Percentiles rank a stretch among this genome's conserved stretches.
Conservation (phyloP, 2,329 filamentous ascomycete species). For the Penicillium sp. region DNA sequence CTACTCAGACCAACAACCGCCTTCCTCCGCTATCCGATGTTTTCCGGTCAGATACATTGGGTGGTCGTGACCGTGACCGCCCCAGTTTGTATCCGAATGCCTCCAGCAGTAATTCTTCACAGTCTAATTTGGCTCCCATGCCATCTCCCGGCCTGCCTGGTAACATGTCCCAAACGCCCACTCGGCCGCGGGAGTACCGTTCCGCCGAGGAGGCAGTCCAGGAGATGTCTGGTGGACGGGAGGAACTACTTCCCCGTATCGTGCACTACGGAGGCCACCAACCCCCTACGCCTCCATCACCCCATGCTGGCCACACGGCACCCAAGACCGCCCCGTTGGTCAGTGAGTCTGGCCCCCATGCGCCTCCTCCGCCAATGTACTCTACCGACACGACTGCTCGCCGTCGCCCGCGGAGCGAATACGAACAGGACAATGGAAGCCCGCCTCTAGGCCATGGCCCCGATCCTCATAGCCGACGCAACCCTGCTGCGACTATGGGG, state of each 20-base stretch:
- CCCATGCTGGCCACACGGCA: constrained; percentile 39
- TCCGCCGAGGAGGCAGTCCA: constrained; percentile 95
- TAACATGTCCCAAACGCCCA: constrained; percentile 53
- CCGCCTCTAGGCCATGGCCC: constrained; percentile 80
- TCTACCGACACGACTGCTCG: constrained; percentile 48
- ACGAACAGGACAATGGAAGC: constrained; percentile 82
- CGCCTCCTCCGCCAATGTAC: constrained; percentile 53
- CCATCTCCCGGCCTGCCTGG: constrained; percentile 75
- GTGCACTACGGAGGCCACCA: constrained; percentile 95
- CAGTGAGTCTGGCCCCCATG: constrained; percentile 66
- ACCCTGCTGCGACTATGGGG: constrained; percentile 35
- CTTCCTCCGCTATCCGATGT: constrained; percentile 94
- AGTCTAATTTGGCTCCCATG: constrained; percentile 67
- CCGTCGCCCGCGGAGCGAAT: constrained; percentile 82
- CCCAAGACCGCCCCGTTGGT: constrained; percentile 31
- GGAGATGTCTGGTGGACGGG: constrained; percentile 84
- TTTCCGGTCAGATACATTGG: constrained; percentile 75
- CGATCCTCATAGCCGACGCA: constrained; percentile 46
- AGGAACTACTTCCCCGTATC: constrained; percentile 87
- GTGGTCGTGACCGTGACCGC: constrained; percentile 40
- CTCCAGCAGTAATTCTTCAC: constrained; percentile 65
- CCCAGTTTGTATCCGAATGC: constrained; percentile 54
- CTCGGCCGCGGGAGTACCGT: constrained; percentile 80
- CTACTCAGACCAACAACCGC: constrained; percentile 85
- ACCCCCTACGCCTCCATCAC: constrained; percentile 87